Evolutionary conservation across 192 early-diverging fungal genomes (phyloP).

Genomic region (Backusella sp.): DNA sequence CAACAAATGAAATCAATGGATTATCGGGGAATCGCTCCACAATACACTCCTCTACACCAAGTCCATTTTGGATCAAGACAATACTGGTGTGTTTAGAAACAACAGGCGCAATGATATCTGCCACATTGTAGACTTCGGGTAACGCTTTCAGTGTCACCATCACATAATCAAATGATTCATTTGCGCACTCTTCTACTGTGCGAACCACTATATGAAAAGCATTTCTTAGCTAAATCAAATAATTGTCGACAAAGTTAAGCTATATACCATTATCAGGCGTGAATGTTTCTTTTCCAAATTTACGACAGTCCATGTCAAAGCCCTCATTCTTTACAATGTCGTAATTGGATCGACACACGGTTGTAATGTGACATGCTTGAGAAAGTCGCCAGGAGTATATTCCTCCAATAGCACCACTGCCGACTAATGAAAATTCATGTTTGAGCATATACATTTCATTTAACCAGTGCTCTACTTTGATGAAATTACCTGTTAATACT

Average conservation of each 20-base stretch:
- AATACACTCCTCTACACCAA: slow-evolving; percentile 62
- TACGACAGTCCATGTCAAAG: slow-evolving; percentile 52
- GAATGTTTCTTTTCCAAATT: slow-evolving; percentile 55
- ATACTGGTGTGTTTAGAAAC: slow-evolving; percentile 54
- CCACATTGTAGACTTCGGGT: slow-evolving; percentile 56
- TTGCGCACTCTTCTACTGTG: slow-evolving; percentile 21
- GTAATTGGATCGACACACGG: slow-evolving; percentile 72
- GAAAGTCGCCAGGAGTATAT: slow-evolving; percentile 64
- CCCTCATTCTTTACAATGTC: slow-evolving; percentile 50
- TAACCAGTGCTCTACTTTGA: too few species aligned
- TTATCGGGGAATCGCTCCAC: slow-evolving; percentile 55
- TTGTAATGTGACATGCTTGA: slow-evolving; percentile 51
- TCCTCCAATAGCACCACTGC: slow-evolving; percentile 67
- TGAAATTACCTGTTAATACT: background rate
- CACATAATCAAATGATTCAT: slow-evolving; percentile 54
- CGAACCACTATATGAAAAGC: slow-evolving; percentile 33
- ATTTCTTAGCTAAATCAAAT: background rate
- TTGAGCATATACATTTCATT: too few species aligned
- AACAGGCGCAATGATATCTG: slow-evolving; percentile 54
- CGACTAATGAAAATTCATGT: slow-evolving; percentile 35
- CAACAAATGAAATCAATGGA: slow-evolving; percentile 57
- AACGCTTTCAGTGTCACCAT: slow-evolving; percentile 68
- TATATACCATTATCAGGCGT: slow-evolving; percentile 46
- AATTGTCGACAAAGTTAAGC: background rate
- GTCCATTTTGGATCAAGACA: slow-evolving; percentile 73